Percentiles rank a stretch among this genome's conserved stretches.
These are phyloP conservation scores for Neurospora crassa DNA, from an alignment of 2,329 filamentous ascomycete genomes.

Conservation along the genomic window DNA sequence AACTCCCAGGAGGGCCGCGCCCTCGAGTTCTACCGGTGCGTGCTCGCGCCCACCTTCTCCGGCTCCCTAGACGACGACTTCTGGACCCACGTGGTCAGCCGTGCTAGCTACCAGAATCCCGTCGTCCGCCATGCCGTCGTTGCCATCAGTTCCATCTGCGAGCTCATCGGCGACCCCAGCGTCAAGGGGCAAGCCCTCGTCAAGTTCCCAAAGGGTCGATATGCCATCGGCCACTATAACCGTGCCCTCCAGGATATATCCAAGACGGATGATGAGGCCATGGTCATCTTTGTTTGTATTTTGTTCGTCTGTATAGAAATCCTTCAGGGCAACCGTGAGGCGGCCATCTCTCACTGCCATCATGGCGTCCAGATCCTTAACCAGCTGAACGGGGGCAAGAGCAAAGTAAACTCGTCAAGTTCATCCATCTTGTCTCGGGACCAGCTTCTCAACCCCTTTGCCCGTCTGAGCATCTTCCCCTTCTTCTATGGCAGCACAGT, in stretches of 20 bases:
- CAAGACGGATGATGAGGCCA: constrained; percentile 22
- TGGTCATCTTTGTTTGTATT: constrained; percentile 30
- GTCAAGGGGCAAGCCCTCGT: constrained; percentile 2
- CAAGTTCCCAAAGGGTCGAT: constrained; percentile 16
- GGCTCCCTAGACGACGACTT: constrained; percentile 17
- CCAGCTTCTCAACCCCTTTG: constrained; percentile 27
- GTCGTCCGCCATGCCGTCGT: constrained; percentile 23
- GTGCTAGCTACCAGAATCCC: constrained; percentile 20
- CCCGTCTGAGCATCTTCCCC: constrained; percentile 29
- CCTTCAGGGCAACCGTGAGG: constrained; percentile 26
- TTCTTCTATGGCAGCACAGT: constrained; percentile 26
- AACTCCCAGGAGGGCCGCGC: constrained; percentile 10
- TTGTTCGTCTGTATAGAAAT: constrained; percentile 36
- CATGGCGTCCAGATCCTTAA: constrained; percentile 30
- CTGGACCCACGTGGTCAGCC: constrained; percentile 21
- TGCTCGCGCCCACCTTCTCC: constrained; percentile 12
- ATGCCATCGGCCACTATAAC: constrained; percentile 32
- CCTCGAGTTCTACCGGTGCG: constrained; percentile 11
- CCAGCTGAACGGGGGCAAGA: constrained; percentile 9
- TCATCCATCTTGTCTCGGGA: constrained; percentile 21
- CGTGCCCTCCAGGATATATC: constrained; percentile 27
- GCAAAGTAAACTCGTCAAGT: constrained; percentile 3
- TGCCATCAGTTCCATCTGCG: constrained; percentile 22
- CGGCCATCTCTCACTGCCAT: constrained; percentile 27
- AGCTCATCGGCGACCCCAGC: constrained; percentile 11